These are phyloP conservation scores for Stephania cephalantha DNA, from an alignment of 164 flowering plant species.

Conservation along the genomic window DNA sequence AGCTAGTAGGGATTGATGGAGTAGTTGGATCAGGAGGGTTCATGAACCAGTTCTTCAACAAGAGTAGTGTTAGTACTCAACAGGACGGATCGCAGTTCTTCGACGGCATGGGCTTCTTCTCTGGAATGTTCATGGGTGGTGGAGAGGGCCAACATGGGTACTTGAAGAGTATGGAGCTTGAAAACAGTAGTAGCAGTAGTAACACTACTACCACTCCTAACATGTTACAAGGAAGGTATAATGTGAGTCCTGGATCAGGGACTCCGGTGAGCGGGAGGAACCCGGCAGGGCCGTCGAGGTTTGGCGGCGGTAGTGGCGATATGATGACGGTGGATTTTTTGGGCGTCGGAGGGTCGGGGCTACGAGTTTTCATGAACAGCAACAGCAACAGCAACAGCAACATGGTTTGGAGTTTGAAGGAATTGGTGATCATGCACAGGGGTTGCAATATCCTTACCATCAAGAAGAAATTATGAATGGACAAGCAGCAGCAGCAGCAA, in stretches of 20 bases:
- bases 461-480: constrained; percentile 37
- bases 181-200: constrained; percentile 8
- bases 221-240: constrained; percentile 12
- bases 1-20: constrained; percentile 18
- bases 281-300: constrained; percentile 14
- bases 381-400: constrained; percentile 18
- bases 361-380: constrained; percentile 20
- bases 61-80: constrained; percentile 2
- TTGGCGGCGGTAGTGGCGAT: constrained; percentile 22
- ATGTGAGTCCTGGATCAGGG: constrained; percentile 3
- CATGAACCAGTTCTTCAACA: constrained; percentile 22
- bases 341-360: constrained; percentile 35
- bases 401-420: constrained; percentile 32
- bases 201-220: constrained; percentile 1
- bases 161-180: constrained; percentile 23
- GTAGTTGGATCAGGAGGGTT: constrained; percentile 13
- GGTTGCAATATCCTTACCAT: constrained; percentile 30
- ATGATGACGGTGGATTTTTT: constrained; percentile 46
- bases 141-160: constrained; percentile 21
- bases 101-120: constrained; percentile 25
- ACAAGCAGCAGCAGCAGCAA: constrained; percentile 17
- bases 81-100: constrained; percentile 23
- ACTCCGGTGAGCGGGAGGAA: constrained; percentile 11
- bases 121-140: constrained; percentile 20
- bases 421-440: constrained; percentile 26